These are phyloP conservation scores for Neurospora hispaniola DNA, from an alignment of 495 filamentous ascomycete genomes.

Conservation along the genomic window DNA sequence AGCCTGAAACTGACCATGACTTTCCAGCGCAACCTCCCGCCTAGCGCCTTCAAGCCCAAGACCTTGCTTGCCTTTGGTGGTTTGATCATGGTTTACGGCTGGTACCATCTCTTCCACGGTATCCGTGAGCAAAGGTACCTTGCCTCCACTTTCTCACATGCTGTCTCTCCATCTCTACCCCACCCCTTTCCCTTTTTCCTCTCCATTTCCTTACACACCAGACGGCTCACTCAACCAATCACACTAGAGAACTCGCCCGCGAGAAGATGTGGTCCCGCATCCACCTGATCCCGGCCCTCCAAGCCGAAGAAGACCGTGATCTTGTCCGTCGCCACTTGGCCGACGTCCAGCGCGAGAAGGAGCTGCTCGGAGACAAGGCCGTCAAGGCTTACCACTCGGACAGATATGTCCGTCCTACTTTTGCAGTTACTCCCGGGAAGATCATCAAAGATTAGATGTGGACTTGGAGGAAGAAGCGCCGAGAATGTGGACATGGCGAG, in stretches of 20 bases:
- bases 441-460: slow-evolving; percentile 37
- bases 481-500: neutral
- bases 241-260: slow-evolving; percentile 70
- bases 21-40: slow-evolving; percentile 77
- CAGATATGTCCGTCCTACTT: slow-evolving; percentile 70
- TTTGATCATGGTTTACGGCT: slow-evolving; percentile 74
- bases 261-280: slow-evolving; percentile 98
- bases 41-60: slow-evolving; percentile 68
- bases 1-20: neutral
- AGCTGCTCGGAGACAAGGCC: slow-evolving; percentile 65
- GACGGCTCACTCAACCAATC: neutral
- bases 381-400: slow-evolving; percentile 76
- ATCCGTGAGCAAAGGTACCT: slow-evolving; percentile 79
- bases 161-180: neutral
- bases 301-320: slow-evolving; percentile 94
- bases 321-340: slow-evolving; percentile 75
- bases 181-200: neutral
- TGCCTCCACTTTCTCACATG: slow-evolving; percentile 1
- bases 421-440: slow-evolving; percentile 44
- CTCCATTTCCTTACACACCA: neutral
- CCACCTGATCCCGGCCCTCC: slow-evolving; percentile 80
- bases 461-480: neutral
- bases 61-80: slow-evolving; percentile 65
- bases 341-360: slow-evolving; percentile 80
- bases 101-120: slow-evolving; percentile 68